Base-by-base conservation (phyloP, 257 asterid genomes). In the Euphrasia confusa region DNA sequence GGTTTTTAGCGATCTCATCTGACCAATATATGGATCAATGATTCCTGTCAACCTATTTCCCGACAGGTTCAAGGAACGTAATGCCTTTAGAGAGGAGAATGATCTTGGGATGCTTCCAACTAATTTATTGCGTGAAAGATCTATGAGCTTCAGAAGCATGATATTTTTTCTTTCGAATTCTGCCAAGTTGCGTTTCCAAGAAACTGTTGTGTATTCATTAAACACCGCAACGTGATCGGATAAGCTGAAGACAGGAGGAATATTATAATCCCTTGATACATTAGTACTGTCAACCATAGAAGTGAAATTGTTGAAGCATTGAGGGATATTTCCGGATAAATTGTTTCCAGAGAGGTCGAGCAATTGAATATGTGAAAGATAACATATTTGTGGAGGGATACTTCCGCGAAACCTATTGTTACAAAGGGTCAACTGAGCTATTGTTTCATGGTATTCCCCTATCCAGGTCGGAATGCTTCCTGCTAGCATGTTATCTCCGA, bases 271-370 rank as follows among this genome's bases (percentile, higher is more conserved):
- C n/a, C n/a, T n/a, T n/a, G n/a, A n/a, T n/a, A n/a, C n/a, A n/a
- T n/a, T n/a, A n/a, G n/a, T n/a, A n/a, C 52, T 40, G 47, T 33
- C 24, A 45, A 58, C 33, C 45, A 69, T 13, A 11, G 3, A 0
- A 21, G 60, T 66, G 8, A 79, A 73, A 42, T 74, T 76, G 17
- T 52, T 24, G 64, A 76, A 66, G 63, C 82, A 74, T 0, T 0
- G 33, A 0, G 88, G 84, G 1, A 81, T 70, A 47, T 27, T 32
- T 18, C 80, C 75, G 0, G 80, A 73, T 45, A 78, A 4, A 7
- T 28, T 58, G 63, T 81, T 78, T 47, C 59, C 18, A 24, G 84
- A 81, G 2, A 78, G 66, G 68, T 81, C 87, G 39, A 81, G 57
- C 28, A 78, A 3, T 24, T 75, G 84, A 26, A 78, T 66, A 10